Evolutionary conservation across 2,329 filamentous ascomycete genomes (phyloP), one percentile per base, ranked within the genome.

Genomic region (Ascochyta viciae-villosae): DNA sequence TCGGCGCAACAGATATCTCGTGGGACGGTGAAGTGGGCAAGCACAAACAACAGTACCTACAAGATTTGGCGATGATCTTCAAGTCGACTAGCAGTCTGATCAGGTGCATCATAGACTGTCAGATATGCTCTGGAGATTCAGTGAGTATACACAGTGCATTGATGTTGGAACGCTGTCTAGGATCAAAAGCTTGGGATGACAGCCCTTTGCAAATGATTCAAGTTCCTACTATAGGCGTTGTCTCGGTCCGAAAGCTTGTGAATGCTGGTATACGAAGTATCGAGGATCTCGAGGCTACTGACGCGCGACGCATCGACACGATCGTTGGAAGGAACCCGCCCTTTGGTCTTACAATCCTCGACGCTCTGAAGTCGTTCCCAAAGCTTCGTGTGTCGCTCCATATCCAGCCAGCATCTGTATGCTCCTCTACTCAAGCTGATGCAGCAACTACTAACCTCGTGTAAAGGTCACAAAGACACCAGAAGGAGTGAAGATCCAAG

Each of bases 121-220:
- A 90, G 61, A 76, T 88, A 7, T 72, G 77, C 22, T 67, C 75
- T 68, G 78, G 80, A 73, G 92, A 98, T 71, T 88, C 90, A 0
- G 74, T 86, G 4, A 84, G 89, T 2, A 82, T 87, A 1, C 84
- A 84, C 26, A 87, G 87, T 58, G 89, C 89, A 6, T 82, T 98
- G 1, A 89, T 94, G 67, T 82, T 98, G 6, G 84, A 89, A 43
- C 84, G 94, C 53, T 92, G 91, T 61, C 78, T 98, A 47, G 84
- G 86, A 22, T 90, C 92, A 2, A 85, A 84, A 56, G 83, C 83
- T 1, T 96, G 93, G 95, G 95, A 99, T 67, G 87, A 89, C 31
- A 90, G 87, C 2, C 85, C 90, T 0, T 81, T 89, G 22, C 90
- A 97, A 63, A 83, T 99, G 68, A 89, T 89, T 57, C 94, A 98